Evolutionary conservation across 2,329 filamentous ascomycete genomes (phyloP), one percentile per base, ranked within the genome.

Genomic region (Trichoderma guizhouense): DNA sequence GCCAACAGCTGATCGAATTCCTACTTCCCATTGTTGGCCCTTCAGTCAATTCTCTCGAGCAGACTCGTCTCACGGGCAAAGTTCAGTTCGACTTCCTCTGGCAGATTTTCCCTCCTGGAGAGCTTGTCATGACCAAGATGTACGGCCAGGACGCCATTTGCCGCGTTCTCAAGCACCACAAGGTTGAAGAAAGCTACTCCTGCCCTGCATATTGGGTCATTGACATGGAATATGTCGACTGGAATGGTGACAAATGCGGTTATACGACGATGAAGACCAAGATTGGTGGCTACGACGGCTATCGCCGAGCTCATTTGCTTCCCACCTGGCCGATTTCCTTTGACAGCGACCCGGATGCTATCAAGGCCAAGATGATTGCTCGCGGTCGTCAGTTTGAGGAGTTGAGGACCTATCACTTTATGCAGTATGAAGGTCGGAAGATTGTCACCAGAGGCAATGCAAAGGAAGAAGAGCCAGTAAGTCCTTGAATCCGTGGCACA

Each of bases 371-470:
- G 15, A 63, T 63, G 60, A 12, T 47, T 14, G 60, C 60, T 2
- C 60, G 60, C 24, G 60, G 60, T 11, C 60, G 60, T 24, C 34
- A 28, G 36, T 63, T 63, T 47, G 60, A 63, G 60, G 60, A 63
- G 0, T n/a, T 63, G 34, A 39, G 60, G 24, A 63, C 60, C 3
- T 63, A 63, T 43, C 60, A 63, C 15, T 63, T 63, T 11, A 63
- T 63, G 60, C 60, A 63, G 24, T 63, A 63, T 5, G 60, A 63
- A 28, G 60, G 60, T 14, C 36, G 24, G 12, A 63, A 63, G 60
- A 63, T 63, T 47, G 60, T 63, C 5, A 63, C 15, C 1, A 11
- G 9, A 43, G 60, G 36, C 14, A 26, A 26, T 1, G 11, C 18
- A 14, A 63, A 39, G 36, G 34, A 43, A 14, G 60, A 43, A 30